A percentile compares a stretch with the other conserved stretches of the same genome.
Conservation (phyloP, 805 yeast species). For the Suhomyces sp. region DNA sequence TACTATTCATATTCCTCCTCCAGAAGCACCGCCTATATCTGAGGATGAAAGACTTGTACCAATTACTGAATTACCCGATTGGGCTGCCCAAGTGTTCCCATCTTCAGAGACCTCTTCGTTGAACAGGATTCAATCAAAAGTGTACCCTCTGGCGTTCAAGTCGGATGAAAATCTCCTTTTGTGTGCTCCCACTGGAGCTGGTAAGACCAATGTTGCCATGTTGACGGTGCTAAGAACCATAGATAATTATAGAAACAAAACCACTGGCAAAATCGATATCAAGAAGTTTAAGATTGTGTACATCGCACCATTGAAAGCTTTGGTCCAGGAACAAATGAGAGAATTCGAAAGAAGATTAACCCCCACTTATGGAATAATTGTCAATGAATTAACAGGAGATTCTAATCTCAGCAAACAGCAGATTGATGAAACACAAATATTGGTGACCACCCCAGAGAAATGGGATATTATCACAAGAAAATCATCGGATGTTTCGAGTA, state of each 20-base stretch:
- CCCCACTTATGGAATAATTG: slow-evolving; percentile 60
- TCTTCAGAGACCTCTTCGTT: slow-evolving; percentile 60
- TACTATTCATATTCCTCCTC: slow-evolving; percentile 91
- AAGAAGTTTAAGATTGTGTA: slow-evolving; percentile 74
- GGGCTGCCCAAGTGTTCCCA: slow-evolving; percentile 82
- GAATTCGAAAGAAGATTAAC: slow-evolving; percentile 73
- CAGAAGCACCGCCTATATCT: slow-evolving; percentile 46
- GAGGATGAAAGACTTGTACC: slow-evolving; percentile 49
- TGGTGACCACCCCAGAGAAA: slow-evolving; percentile 94
- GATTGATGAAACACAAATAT: slow-evolving; percentile 71
- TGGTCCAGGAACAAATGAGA: slow-evolving; percentile 91
- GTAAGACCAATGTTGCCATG: slow-evolving; percentile 96
- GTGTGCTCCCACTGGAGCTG: slow-evolving; percentile 99
- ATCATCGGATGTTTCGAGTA: slow-evolving; percentile 61
- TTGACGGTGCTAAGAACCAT: slow-evolving; percentile 68
- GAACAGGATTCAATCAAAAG: slow-evolving; percentile 81
- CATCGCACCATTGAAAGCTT: slow-evolving; percentile 90
- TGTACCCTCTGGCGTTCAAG: slow-evolving; percentile 74
- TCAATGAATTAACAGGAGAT: slow-evolving; percentile 90
- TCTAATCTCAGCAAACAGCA: slow-evolving; percentile 73
- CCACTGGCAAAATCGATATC: slow-evolving; percentile 50
- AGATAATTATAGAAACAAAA: slow-evolving; percentile 46
- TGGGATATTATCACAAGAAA: slow-evolving; percentile 97
- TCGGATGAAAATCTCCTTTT: slow-evolving; percentile 70
- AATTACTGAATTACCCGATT: slow-evolving; percentile 66